Conservation (phyloP, 345 rosid genomes). For the Lepidium aucheri region DNA sequence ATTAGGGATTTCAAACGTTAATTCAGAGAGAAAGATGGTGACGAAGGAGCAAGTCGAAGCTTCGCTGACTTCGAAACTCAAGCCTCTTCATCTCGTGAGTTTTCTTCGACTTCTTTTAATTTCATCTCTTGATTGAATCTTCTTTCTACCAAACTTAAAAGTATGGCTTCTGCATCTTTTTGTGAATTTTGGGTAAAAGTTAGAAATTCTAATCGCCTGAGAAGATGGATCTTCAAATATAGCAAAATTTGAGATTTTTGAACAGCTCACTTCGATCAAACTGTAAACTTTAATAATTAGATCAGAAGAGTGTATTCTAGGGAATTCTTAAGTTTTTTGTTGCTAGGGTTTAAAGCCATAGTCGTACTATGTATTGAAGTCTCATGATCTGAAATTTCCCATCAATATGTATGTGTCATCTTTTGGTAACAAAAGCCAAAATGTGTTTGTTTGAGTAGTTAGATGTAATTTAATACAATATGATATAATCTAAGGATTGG, state of each 20-base stretch:
- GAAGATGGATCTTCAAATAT: not conserved
- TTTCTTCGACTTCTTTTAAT: not conserved
- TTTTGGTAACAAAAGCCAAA: not conserved
- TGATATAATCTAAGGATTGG: not conserved
- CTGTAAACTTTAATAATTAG: not conserved
- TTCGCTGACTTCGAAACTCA: constrained; percentile 60
- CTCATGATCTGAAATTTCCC: not conserved
- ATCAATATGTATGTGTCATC: not conserved
- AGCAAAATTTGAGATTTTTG: not conserved
- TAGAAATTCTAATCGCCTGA: not conserved
- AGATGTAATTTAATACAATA: not conserved
- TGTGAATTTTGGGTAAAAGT: not conserved
- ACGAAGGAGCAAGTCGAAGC: constrained; percentile 82
- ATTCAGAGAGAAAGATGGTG: constrained; percentile 32
- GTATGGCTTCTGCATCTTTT: not conserved
- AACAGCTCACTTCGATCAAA: not conserved
- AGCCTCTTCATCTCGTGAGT: constrained; percentile 69
- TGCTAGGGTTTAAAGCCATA: not conserved
- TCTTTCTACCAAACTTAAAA: not conserved
- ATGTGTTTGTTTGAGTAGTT: not conserved
- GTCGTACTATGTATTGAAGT: not conserved
- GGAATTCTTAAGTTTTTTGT: not conserved
- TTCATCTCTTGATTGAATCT: not conserved
- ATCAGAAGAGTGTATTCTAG: not conserved
- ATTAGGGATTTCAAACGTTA: constrained; percentile 9